Percentiles rank a stretch among this genome's conserved stretches.
phyloP scores from a whole-genome alignment of 495 filamentous ascomycete species.

The Penicillium malachiteum region DNA sequence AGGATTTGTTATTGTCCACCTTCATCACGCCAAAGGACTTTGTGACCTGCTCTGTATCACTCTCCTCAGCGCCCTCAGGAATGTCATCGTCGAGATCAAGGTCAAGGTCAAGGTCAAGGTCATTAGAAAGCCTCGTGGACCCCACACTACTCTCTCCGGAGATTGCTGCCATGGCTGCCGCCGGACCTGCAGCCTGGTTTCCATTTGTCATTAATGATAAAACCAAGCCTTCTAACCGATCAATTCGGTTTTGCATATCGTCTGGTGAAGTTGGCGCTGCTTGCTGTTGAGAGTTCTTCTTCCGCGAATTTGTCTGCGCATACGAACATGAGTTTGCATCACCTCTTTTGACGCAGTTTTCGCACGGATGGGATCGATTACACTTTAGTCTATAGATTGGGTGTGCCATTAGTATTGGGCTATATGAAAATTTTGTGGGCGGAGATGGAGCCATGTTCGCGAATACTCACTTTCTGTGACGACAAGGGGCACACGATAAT shows the following conservation, averaged over 20 bases:
- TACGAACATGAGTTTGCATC: constrained; percentile 87
- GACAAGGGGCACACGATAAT: constrained; percentile 89
- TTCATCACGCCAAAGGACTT: constrained; percentile 86
- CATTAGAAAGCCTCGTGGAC: constrained; percentile 43
- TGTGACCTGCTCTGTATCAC: constrained; percentile 83
- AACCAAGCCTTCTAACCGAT: constrained; percentile 92
- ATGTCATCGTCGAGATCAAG: constrained; percentile 56
- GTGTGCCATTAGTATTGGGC: neutral
- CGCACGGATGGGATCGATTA: constrained; percentile 87
- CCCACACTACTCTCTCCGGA: constrained; percentile 59
- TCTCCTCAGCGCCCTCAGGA: constrained; percentile 57
- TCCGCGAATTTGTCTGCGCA: constrained; percentile 73
- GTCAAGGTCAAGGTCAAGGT: constrained; percentile 61
- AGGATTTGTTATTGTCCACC: constrained; percentile 75
- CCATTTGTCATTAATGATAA: constrained; percentile 95
- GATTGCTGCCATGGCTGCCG: constrained; percentile 62
- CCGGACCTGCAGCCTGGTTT: constrained; percentile 59
- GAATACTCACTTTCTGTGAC: constrained; percentile 82
- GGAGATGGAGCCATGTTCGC: neutral
- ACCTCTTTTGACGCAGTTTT: constrained; percentile 89
- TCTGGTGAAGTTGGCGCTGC: constrained; percentile 66
- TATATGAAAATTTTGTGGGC: neutral
- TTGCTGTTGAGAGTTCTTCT: constrained; percentile 66
- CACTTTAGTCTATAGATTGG: constrained; percentile 72
- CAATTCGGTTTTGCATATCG: constrained; percentile 99